Evolutionary conservation across 805 yeast genomes (phyloP).

Genomic region (Nakazawaea peltata): DNA sequence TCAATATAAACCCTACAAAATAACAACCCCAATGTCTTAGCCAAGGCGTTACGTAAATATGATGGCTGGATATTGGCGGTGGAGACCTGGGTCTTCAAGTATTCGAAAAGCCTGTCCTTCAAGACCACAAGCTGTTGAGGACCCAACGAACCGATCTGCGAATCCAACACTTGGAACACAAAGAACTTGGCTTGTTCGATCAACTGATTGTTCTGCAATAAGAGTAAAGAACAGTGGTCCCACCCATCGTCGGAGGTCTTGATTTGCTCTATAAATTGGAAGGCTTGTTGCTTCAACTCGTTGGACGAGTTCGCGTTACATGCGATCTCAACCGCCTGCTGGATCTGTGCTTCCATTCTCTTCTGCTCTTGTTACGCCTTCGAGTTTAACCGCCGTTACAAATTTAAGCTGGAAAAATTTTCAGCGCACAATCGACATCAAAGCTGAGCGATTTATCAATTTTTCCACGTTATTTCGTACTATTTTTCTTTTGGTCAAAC

Average conservation of each 20-base stretch:
- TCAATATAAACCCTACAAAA: constrained; percentile 41
- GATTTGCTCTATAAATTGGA: constrained; percentile 43
- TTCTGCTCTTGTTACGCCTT: too few species aligned
- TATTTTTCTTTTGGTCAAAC: too few species aligned
- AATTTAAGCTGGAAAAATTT: too few species aligned
- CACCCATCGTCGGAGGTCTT: constrained; percentile 49
- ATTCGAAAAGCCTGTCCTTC: constrained; percentile 39
- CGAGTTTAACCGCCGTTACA: too few species aligned
- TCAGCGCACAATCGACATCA: too few species aligned
- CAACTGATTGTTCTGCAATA: constrained; percentile 24
- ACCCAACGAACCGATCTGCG: constrained; percentile 35
- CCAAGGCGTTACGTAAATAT: constrained; percentile 46
- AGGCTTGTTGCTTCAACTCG: constrained; percentile 50
- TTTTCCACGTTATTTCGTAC: too few species aligned
- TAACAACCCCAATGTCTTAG: constrained; percentile 45
- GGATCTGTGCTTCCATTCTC: constrained; percentile 58
- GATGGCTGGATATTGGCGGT: constrained; percentile 25
- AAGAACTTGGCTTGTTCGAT: constrained; percentile 57
- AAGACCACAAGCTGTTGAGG: constrained; percentile 38
- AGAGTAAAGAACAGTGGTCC: constrained; percentile 43
- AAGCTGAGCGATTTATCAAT: too few species aligned
- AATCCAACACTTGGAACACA: constrained; percentile 61
- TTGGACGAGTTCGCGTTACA: constrained; percentile 60
- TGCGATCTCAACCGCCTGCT: constrained; percentile 83
- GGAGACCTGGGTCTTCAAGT: constrained; percentile 25